These are phyloP conservation scores for Teunomyces funiuensis DNA, from an alignment of 805 yeast species.

Conservation along the genomic window DNA sequence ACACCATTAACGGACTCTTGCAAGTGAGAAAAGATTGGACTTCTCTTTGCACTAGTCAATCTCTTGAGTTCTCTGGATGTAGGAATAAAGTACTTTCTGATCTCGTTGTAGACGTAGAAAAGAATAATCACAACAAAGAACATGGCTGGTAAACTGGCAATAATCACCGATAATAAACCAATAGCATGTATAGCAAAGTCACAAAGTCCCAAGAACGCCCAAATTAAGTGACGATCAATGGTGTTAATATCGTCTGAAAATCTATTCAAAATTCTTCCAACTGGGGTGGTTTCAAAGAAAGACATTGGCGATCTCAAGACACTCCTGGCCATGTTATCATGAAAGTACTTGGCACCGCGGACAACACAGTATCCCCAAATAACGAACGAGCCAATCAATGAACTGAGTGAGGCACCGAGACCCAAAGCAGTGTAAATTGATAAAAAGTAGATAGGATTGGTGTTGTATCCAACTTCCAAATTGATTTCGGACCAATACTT, in stretches of 20 bases:
- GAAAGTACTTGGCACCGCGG: slow-evolving; percentile 33
- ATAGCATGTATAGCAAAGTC: slow-evolving; percentile 23
- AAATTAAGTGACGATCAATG: slow-evolving; percentile 33
- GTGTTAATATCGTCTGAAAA: slow-evolving; percentile 37
- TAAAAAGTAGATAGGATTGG: slow-evolving; percentile 24
- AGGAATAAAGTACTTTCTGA: slow-evolving; percentile 32
- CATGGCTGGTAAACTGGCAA: slow-evolving; percentile 34
- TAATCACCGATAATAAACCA: slow-evolving; percentile 30
- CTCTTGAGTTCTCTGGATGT: slow-evolving; percentile 37
- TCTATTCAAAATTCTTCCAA: slow-evolving; percentile 40
- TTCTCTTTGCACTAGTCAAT: slow-evolving; percentile 28
- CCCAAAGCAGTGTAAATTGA: slow-evolving; percentile 28
- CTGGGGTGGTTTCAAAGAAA: slow-evolving; percentile 42
- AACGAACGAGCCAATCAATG: slow-evolving; percentile 27
- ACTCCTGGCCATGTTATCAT: slow-evolving; percentile 34
- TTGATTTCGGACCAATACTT: slow-evolving; percentile 39
- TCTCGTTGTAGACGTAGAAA: slow-evolving; percentile 29
- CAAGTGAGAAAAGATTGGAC: slow-evolving; percentile 35
- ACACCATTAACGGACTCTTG: slow-evolving; percentile 40
- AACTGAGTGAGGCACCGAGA: slow-evolving; percentile 25
- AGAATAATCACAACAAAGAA: slow-evolving; percentile 24
- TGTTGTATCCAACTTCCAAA: slow-evolving; percentile 23
- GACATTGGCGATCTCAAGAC: slow-evolving; percentile 42
- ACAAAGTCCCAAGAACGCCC: slow-evolving; percentile 28
- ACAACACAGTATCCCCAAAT: slow-evolving; percentile 32